Evolutionary conservation across 805 yeast genomes (phyloP), one percentile per base, ranked within the genome.

Genomic region (Metschnikowia colocasiae): DNA sequence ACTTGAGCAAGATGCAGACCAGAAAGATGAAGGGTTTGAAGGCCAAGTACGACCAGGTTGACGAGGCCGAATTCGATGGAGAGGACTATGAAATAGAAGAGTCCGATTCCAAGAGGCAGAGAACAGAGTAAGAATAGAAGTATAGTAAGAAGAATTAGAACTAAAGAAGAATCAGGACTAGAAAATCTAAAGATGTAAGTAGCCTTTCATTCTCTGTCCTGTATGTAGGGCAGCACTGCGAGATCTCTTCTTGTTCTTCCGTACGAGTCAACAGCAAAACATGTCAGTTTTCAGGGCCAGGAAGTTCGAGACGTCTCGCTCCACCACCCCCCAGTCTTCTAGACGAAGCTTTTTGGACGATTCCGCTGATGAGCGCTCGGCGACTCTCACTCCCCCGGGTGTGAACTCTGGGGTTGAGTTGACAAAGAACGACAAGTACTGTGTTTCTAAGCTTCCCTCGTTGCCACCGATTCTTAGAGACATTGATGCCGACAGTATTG

Each of bases 21-120:
- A 82, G 99, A 72, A 94, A 94, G 82, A 89, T 94, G 97, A 94
- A 94, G 78, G 99, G 99, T 66, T 77, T 94, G 63, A 94, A 94
- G 73, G 77, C 87, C 47, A 81, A 79, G 65, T 91, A 78, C 59
- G 97, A 91, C 64, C 96, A 88, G 69, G 71, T 67, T 16, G 71
- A 65, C 38, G 76, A 69, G 25, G 79, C 73, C 22, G 59, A 54
- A 50, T 81, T 79, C 35, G 84, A 76, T 43, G 81, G 74, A 40
- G 81, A 73, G 35, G 79, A 73, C 45, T 82, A 73, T 38, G 80
- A 72, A 2, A 79, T 71, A 32, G 64, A 56, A 65, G 64, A 59
- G 48, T 60, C 69, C 13, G 59, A 53, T 39, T 37, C 57, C 36
- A 69, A 69, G 64, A 68, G 57, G 53, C 73, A 65, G 57, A 69